Evolutionary conservation across 805 yeast genomes (phyloP), one percentile per base, ranked within the genome.

Genomic region (Myxozyma neglecta): DNA sequence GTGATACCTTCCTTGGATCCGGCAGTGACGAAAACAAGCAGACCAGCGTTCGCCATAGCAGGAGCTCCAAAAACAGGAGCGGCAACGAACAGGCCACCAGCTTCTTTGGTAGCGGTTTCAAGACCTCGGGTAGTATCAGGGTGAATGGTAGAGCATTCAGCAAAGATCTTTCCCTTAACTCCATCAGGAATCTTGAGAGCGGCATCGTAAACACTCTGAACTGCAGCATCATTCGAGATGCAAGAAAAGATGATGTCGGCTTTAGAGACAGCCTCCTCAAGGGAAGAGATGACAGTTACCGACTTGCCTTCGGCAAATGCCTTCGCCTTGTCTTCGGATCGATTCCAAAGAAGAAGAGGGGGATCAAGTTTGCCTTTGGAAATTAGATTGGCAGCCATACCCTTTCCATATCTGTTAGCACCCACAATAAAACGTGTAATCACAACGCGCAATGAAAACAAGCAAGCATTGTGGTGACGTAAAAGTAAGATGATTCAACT

Each of bases 11-110:
- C 35, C 57, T 65, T 61, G 13, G 66, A 58, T 3, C 74, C 74
- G 9, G 71, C 59, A 8, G 69, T 60, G 20, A 63, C 68, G 58
- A 71, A 68, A 18, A 71, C 60, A 5, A 71, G 66, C 45, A 60
- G 55, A 9, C 67, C 72, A 3, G 70, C 69, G 10, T 60, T 63
- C 1, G 74, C 72, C 40, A 69, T 57, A 9, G 72, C 70, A 11
- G 69, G 66, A 13, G 71, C 70, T 14, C 74, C 74, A 55, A 71
- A 71, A 51, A 71, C 74, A 1, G 74, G 74, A 40, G 70, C 40
- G 14, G 72, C 65, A 35, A 71, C 66, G 45, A 67, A 71, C 6
- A 24, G 40, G 5, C 64, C 71, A 13, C 70, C 71, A 24, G 66
- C 63, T 1, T 32, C 61, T 18, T 29, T 52, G 37, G 66, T 56